Evolutionary conservation across 345 rosid genomes (phyloP), one percentile per base, ranked within the genome.

Genomic region (Populus davidiana): DNA sequence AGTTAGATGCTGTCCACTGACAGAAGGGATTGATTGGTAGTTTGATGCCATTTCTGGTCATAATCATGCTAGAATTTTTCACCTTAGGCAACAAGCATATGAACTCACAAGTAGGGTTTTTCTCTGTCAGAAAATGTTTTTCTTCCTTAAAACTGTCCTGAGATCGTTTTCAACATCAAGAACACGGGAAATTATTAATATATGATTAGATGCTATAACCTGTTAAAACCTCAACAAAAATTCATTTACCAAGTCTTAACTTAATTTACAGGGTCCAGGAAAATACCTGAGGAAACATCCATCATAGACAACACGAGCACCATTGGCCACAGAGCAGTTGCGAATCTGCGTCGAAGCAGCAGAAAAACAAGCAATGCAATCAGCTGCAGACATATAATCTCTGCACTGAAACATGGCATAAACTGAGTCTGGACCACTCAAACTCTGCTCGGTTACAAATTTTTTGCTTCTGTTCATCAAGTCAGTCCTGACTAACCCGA

Each of bases 271-370:
- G 31, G 36, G 12, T 5, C 10, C 7, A 14, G 31, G n/a, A 9
- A 49, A 64, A 20, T 74, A 88, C 90, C 90, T 84, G 20, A 88
- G 81, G 74, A 74, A 88, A 54, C 90, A 88, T 41, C 85, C 90
- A 39, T 86, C 86, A 39, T 82, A 84, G 64, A 86, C 29, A 36
- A 86, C 87, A 38, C 90, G 87, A 35, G 81, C 90, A 35, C 90
- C 90, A 35, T 84, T 86, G 20, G 84, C 83, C 10, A 80, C 71
- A 21, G 79, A 82, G 76, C 87, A 87, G 31, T 74, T 82, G 29
- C 86, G 86, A 27, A 86, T 75, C 38, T 52, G 29, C 6, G 70
- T 23, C 8, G 74, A 76, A 16, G 90, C 87, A 8, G 75, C 67
- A 18, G 56, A 39, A 63, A 81, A 87, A 76, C 88, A 87, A 38